Evolutionary conservation across 805 yeast genomes (phyloP).

Genomic region (Lipomyces spencermartinsiae): DNA sequence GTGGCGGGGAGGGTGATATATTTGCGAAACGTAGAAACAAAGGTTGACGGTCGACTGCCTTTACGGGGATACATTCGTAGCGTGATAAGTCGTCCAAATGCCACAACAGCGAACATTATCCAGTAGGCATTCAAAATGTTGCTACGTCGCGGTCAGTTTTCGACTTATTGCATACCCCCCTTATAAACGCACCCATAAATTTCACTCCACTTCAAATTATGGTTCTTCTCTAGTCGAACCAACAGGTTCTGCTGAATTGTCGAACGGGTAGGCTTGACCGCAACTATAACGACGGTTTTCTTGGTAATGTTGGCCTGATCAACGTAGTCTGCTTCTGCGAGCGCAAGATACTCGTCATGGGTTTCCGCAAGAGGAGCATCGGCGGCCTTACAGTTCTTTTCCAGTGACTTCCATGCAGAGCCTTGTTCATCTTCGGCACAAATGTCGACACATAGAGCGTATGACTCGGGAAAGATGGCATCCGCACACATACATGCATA

Average conservation of each 20-base stretch:
- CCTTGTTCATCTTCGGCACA: slow-evolving; percentile 14
- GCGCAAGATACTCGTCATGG: slow-evolving; percentile 14
- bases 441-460: slow-evolving; percentile 21
- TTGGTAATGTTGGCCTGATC: slow-evolving; percentile 10
- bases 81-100: slow-evolving; percentile 12
- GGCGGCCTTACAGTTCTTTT: slow-evolving; percentile 16
- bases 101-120: slow-evolving; percentile 23
- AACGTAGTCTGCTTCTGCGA: slow-evolving; percentile 17
- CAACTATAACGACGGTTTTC: slow-evolving; percentile 12
- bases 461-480: slow-evolving; percentile 23
- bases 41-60: slow-evolving; percentile 14
- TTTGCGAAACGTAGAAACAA: slow-evolving; percentile 28
- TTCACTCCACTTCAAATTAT: slow-evolving; percentile 20
- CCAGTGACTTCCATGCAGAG: slow-evolving; percentile 16
- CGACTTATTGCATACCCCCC: no score
- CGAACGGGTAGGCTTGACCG: slow-evolving; percentile 16
- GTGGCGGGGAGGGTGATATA: slow-evolving; percentile 42
- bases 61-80: slow-evolving; percentile 17
- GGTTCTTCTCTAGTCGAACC: slow-evolving; percentile 20
- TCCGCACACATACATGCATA: slow-evolving; percentile 25
- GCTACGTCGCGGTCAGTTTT: slow-evolving; percentile 1
- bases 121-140: slow-evolving; percentile 30
- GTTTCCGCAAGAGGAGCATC: slow-evolving; percentile 14
- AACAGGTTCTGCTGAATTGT: slow-evolving; percentile 2
- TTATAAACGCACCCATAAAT: slow-evolving; percentile 24